These are phyloP conservation scores for Cryptosporidium xiaoi DNA, from an alignment of 169 alveolate genomes.

Conservation along the genomic window DNA sequence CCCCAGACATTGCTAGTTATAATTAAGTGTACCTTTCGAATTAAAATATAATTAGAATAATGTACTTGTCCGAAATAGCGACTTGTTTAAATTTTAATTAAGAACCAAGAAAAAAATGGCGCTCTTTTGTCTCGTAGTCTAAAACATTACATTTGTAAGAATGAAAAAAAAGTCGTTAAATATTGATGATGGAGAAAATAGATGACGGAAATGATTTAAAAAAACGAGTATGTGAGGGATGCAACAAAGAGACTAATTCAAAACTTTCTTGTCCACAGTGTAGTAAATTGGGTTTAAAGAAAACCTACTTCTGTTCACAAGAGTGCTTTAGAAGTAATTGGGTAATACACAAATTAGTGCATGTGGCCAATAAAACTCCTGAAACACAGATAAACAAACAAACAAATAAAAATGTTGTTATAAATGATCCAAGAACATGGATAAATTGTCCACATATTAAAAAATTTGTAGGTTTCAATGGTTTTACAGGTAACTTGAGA, in stretches of 20 bases:
- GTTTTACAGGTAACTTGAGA: slow-evolving; percentile 93
- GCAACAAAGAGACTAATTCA: slow-evolving; percentile 78
- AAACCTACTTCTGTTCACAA: slow-evolving; percentile 93
- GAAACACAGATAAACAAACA: not conserved
- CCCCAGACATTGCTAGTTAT: slow-evolving; percentile 56
- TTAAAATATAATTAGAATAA: too few species aligned
- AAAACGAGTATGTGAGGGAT: slow-evolving; percentile 73
- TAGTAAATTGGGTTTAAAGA: slow-evolving; percentile 81
- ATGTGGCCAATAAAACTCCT: slow-evolving; percentile 79
- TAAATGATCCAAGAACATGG: slow-evolving; percentile 62
- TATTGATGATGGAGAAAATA: not conserved
- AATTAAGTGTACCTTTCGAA: not conserved
- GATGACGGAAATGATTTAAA: not conserved
- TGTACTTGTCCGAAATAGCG: too few species aligned
- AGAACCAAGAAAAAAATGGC: too few species aligned
- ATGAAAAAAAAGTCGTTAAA: too few species aligned
- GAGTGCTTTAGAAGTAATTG: slow-evolving; percentile 94
- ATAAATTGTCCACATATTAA: slow-evolving; percentile 64
- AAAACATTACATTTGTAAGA: too few species aligned
- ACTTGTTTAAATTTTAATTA: too few species aligned
- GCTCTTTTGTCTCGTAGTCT: too few species aligned
- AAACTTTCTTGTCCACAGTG: slow-evolving; percentile 87
- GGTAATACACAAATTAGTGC: slow-evolving; percentile 90
- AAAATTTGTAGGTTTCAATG: slow-evolving; percentile 50
- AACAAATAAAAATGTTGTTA: not conserved